Base-by-base conservation (phyloP, 179 eudicot genomes). In the Vitellaria paradoxa region DNA sequence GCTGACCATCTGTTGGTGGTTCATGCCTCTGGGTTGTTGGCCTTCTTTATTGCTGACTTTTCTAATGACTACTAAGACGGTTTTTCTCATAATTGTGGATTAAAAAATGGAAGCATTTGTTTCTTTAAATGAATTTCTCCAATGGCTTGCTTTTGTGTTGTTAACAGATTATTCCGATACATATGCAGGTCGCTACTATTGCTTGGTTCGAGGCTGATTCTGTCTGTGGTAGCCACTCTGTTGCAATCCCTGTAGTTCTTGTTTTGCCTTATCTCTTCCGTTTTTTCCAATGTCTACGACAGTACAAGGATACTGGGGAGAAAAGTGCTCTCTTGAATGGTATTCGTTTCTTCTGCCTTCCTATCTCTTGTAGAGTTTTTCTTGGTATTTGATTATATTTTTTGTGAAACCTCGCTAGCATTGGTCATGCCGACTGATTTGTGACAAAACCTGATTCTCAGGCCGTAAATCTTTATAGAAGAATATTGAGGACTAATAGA, bases 191-290 rank as follows among this genome's bases (percentile, higher is more conserved):
- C 70, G 98, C 98, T 47, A 93, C 98, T 52, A 91, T 93, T 74
- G 99, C 99, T 65, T 96, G 99, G 99, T 93, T 96, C 84, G 99
- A 96, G 87, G 99, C 99, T 69, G 98, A 96, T 85, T 93, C 99
- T 80, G 96, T 96, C 73, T 96, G 99, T 85, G 99, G 99, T 21
- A 90, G 99, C 79, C 99, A 96, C 80, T 76, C 99, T 67, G 88
- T 91, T 76, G 94, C 91, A 67, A 96, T 96, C 56, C 99, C 99
- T 26, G 78, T 96, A 77, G 94, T 89, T 80, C 99, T 96, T 72
- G 99, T 93, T 65, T 84, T 96, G 80, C 99, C 99, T 82, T 96
- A 96, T 76, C 77, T 96, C 71, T 96, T 96, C 70, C 98, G 98
- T 45, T 86, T 96, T 47, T 90, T 96, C 79, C 99, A 96, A 81